Evolutionary conservation across 192 early-diverging fungal species (phyloP).

Genomic region (Kickxella alabastrina): DNA sequence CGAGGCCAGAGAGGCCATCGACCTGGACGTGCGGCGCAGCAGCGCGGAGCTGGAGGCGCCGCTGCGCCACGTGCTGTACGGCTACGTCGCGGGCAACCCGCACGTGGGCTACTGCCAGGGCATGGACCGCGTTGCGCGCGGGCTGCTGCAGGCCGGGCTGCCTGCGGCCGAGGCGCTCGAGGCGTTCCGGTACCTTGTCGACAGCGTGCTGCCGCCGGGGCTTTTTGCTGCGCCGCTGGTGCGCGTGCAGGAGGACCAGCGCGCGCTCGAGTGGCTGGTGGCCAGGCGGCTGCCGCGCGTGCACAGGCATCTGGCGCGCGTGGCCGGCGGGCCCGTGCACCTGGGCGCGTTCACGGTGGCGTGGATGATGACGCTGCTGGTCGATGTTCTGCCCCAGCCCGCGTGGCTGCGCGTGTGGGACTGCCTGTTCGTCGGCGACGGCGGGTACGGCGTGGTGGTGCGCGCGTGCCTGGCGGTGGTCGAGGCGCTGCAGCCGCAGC

Average conservation of each 20-base stretch:
- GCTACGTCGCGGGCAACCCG: constrained; percentile 32
- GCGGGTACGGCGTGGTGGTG: constrained; percentile 52
- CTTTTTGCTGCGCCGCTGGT: constrained; percentile 54
- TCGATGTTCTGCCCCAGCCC: constrained; percentile 49
- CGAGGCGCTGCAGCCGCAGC: constrained; percentile 41
- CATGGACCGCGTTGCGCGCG: constrained; percentile 56
- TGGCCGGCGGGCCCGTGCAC: constrained; percentile 32
- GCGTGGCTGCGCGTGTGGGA: constrained; percentile 56
- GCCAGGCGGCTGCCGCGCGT: constrained; percentile 51
- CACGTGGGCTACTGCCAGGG: constrained; percentile 58
- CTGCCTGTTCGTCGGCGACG: constrained; percentile 53
- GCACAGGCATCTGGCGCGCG: constrained; percentile 36
- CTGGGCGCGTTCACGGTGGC: constrained; percentile 54
- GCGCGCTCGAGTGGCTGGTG: constrained; percentile 51
- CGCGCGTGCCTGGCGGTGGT: constrained; percentile 51
- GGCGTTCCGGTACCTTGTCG: constrained; percentile 48
- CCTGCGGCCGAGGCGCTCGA: constrained; percentile 45
- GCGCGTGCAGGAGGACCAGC: constrained; percentile 54
- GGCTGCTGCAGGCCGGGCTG: constrained; percentile 50
- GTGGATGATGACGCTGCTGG: constrained; percentile 57
- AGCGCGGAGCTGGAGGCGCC: neutral
- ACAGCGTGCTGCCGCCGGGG: constrained; percentile 47
- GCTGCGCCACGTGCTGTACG: constrained; percentile 36
- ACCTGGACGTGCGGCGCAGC: constrained; percentile 39
- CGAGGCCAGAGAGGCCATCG: constrained; percentile 50